Evolutionary conservation across 192 early-diverging fungal species (phyloP), one percentile per base, ranked within the genome.

Genomic region (Dissophora ornata): DNA sequence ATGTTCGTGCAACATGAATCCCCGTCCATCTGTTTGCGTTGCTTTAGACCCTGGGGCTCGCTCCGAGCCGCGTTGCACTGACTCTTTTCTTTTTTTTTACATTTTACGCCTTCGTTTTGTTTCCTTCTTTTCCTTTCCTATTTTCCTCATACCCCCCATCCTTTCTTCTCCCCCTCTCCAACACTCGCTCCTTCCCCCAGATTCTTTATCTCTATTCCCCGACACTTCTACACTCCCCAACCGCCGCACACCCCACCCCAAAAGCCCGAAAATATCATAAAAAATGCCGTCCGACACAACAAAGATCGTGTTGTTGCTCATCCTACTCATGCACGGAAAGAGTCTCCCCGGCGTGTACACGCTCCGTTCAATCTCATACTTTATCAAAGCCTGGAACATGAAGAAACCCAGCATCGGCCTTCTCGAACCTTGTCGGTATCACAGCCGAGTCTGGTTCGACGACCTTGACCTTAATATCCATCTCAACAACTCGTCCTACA

Each of bases 401-500:
- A 60, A 26, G 29, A 45, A 80, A 58, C 55, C 75, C 38, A 22
- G 45, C 44, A 52, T 67, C 3, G 73, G 73, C n/a, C 57, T 85
- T 5, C 78, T 85, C 34, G 79, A 68, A 21, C 46, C 80, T 13
- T 42, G 64, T 29, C 57, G 55, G 6, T 69, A 74, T 45, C 67
- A 85, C n/a, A 68, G 79, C 29, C 81, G 84, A 21, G 82, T 82
- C 29, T 74, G 75, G 55, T 79, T 82, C 25, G 84, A 85, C 47
- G 84, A 85, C 58, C 67, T 85, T 9, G 84, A 85, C 45, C 82
- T 83, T 40, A 85, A 85, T 25, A 70, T 71, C 45, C 84, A 85
- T 53, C 82, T 85, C 75, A 81, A 80, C 66, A 81, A 69, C 54
- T 80, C 79, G 16, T 83, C 82, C 18, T 87, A 84, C 64, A 81